Conservation (phyloP, 1,284 basidiomycete species). For the Anthracocystis walkeri region DNA sequence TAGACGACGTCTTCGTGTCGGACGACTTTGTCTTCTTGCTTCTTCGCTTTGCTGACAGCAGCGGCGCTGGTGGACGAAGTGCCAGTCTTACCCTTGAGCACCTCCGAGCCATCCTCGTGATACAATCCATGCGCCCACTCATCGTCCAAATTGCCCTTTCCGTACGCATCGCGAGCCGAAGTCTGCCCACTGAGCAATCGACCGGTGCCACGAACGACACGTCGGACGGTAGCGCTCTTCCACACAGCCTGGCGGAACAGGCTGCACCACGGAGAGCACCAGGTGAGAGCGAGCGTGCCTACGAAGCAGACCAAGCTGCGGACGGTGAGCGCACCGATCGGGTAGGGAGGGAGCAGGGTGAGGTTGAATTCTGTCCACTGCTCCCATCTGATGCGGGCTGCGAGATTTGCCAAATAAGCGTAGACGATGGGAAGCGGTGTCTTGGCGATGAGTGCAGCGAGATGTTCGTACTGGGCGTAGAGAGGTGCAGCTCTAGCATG, state of each 20-base stretch:
- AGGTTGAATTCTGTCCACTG: constrained; percentile 45
- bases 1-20: constrained; percentile 65
- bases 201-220: constrained; percentile 42
- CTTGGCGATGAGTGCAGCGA: constrained; percentile 16
- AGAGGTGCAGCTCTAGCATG: constrained; percentile 29
- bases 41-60: background rate
- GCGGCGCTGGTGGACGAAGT: no score
- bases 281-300: constrained; percentile 64
- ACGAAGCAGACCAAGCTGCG: constrained; percentile 58
- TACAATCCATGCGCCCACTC: constrained; percentile 34
- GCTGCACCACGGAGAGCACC: constrained; percentile 68
- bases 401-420: constrained; percentile 4
- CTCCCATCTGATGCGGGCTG: constrained; percentile 18
- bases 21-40: constrained; percentile 38
- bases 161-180: constrained; percentile 34
- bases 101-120: constrained; percentile 22
- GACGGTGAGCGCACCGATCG: constrained; percentile 62
- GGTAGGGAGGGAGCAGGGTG: constrained; percentile 63
- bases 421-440: constrained; percentile 29
- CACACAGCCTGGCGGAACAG: constrained; percentile 64
- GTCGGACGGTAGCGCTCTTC: constrained; percentile 64
- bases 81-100: constrained; percentile 12
- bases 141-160: constrained; percentile 47
- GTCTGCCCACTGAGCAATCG: constrained; percentile 49
- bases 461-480: constrained; percentile 17